Conservation (phyloP, 2,329 filamentous ascomycete species). For the Beauveria medogensis region DNA sequence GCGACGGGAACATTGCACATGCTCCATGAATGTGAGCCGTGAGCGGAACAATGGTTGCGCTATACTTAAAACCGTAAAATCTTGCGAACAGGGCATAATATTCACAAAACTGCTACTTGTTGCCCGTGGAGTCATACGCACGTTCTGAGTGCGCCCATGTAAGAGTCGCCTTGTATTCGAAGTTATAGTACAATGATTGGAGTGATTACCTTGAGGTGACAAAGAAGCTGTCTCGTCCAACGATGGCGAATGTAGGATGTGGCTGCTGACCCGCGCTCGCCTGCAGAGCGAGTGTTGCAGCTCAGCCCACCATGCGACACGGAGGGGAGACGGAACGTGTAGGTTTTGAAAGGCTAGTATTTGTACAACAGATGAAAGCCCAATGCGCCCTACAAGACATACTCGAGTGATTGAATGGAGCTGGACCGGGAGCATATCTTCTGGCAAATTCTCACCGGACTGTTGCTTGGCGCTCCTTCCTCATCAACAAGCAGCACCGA, state of each 20-base stretch:
- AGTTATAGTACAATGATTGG: no score
- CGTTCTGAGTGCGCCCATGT: no score
- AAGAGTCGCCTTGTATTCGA: no score
- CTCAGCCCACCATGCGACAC: neutral
- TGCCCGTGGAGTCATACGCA: no score
- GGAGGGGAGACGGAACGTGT: neutral
- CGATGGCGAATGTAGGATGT: no score
- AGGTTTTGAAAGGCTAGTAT: constrained; percentile 8
- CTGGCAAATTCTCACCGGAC: neutral
- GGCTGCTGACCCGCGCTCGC: no score
- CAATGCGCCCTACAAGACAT: neutral
- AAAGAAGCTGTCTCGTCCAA: no score
- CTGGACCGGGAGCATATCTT: neutral
- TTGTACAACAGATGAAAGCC: neutral
- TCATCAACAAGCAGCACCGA: neutral
- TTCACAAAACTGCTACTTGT: no score
- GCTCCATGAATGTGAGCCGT: neutral
- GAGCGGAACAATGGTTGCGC: neutral
- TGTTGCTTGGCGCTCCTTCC: neutral
- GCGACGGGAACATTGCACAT: constrained; percentile 2
- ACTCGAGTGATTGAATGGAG: neutral
- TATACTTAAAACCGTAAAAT: neutral
- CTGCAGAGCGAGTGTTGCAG: neutral
- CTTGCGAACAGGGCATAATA: neutral
- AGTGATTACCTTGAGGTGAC: no score